Conservation (phyloP, 164 flowering plant species). For the Litsea cubeba region DNA sequence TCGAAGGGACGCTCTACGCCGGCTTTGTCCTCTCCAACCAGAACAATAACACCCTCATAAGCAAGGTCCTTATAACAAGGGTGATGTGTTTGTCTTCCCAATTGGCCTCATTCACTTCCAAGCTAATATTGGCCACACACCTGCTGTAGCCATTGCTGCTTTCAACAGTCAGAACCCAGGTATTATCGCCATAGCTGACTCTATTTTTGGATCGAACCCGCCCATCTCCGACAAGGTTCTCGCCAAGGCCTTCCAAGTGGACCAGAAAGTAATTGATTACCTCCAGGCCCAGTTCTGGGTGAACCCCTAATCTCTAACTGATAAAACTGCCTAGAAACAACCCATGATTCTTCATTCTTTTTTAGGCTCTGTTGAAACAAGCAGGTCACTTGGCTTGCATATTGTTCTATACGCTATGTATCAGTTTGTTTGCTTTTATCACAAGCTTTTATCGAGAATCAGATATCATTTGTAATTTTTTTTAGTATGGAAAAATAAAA, state of each 20-base stretch:
- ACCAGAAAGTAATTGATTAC: conserved; percentile 1
- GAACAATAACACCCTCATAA: neutral
- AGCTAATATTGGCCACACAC: neutral
- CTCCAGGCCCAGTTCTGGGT: neutral
- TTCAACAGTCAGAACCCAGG: conserved; percentile 7
- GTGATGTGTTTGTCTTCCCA: conserved; percentile 15
- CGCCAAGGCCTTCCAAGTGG: conserved; percentile 13
- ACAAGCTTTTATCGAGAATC: no score
- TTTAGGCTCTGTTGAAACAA: no score
- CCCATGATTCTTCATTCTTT: no score
- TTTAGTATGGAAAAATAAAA: no score
- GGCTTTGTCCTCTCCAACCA: neutral
- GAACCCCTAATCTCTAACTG: conserved; percentile 2
- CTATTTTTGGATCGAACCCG: conserved; percentile 9
- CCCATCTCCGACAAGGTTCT: conserved; percentile 6
- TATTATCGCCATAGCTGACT: conserved; percentile 9
- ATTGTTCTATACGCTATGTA: no score
- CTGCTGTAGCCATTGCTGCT: conserved; percentile 4
- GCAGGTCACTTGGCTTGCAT: no score
- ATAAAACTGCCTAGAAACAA: no score
- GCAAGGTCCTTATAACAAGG: conserved; percentile 1
- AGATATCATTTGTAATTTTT: no score
- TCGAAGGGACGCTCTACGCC: neutral
- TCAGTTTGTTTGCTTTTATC: no score
- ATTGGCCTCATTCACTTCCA: conserved; percentile 10